A percentile compares a stretch with the other conserved stretches of the same genome.
phyloP scores from a whole-genome alignment of 2,329 filamentous ascomycete species.

The Cladorrhinum sp. region DNA sequence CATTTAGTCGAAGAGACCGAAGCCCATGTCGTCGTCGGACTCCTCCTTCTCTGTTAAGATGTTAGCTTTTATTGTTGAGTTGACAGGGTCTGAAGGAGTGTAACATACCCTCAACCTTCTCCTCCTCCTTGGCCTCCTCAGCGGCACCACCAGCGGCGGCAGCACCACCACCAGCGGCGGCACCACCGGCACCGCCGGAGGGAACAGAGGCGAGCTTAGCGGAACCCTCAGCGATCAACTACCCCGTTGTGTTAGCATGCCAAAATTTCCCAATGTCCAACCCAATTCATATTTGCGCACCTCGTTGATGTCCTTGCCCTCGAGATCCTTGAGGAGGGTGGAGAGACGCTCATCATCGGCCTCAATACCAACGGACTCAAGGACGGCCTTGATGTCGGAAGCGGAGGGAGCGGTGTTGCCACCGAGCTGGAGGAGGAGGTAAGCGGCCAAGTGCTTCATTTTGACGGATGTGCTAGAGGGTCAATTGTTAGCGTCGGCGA shows the following conservation, averaged over 20 bases:
- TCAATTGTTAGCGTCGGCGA: conserved; percentile 10
- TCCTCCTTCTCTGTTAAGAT: conserved; percentile 56
- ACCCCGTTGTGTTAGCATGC: conserved; percentile 26
- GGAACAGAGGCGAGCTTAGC: conserved; percentile 97
- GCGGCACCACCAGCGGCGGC: conserved; percentile 65
- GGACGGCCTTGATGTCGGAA: conserved; percentile 80
- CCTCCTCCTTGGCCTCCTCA: conserved; percentile 62
- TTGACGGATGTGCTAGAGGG: conserved; percentile 49
- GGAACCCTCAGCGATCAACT: conserved; percentile 90
- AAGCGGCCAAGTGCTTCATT: conserved; percentile 99
- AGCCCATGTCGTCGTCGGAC: conserved; percentile 74
- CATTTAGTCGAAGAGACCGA: conserved; percentile 73
- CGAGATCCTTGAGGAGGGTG: conserved; percentile 83
- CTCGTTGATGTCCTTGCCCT: conserved; percentile 91
- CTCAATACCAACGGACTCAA: conserved; percentile 93
- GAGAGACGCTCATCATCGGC: conserved; percentile 82
- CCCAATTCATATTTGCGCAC: conserved; percentile 49
- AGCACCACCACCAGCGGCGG: conserved; percentile 61
- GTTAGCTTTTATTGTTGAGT: conserved; percentile 26
- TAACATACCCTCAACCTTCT: conserved; percentile 77
- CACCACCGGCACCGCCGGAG: conserved; percentile 80
- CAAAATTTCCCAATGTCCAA: not conserved
- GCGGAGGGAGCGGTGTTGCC: conserved; percentile 89
- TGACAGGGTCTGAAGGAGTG: not conserved
- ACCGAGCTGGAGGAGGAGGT: conserved; percentile 92